Percentiles rank a stretch among this genome's conserved stretches.
phyloP scores from a whole-genome alignment of 2,329 filamentous ascomycete genomes.

The Aureobasidium zeae region DNA sequence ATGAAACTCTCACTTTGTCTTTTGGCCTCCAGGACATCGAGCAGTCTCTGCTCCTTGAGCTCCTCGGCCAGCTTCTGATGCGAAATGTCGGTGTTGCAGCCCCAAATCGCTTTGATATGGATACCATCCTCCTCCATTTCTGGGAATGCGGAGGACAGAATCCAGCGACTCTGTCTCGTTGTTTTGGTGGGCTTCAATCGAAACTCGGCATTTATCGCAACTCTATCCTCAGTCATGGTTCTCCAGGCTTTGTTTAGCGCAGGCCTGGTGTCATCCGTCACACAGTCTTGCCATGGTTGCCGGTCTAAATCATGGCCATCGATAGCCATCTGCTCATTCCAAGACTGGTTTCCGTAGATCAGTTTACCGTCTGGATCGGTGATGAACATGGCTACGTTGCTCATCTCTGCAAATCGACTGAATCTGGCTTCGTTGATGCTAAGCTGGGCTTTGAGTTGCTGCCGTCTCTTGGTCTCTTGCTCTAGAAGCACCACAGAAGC shows the following conservation, averaged over 20 bases:
- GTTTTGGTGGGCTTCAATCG: not conserved
- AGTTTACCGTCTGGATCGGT: not conserved
- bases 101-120: constrained; percentile 13
- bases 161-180: constrained; percentile 1
- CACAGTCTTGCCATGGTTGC: not conserved
- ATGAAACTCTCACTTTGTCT: constrained; percentile 24
- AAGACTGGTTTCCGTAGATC: constrained; percentile 11
- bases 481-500: constrained; percentile 27
- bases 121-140: constrained; percentile 6
- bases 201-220: not conserved
- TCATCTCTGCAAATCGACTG: constrained; percentile 28
- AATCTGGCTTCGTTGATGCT: constrained; percentile 25
- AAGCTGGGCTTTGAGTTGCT: constrained; percentile 16
- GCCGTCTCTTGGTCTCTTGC: constrained; percentile 26
- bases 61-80: constrained; percentile 26
- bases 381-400: constrained; percentile 26
- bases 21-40: constrained; percentile 21
- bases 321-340: constrained; percentile 3
- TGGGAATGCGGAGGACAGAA: constrained; percentile 19
- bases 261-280: constrained; percentile 1
- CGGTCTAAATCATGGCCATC: too few relatives aligned
- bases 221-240: not conserved
- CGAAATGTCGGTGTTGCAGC: constrained; percentile 11
- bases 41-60: constrained; percentile 18
- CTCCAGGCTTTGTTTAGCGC: constrained; percentile 3